Percentiles rank a stretch among this genome's conserved stretches.
phyloP scores from a whole-genome alignment of 805 yeast genomes.

The Wickerhamiella slavikovae region DNA sequence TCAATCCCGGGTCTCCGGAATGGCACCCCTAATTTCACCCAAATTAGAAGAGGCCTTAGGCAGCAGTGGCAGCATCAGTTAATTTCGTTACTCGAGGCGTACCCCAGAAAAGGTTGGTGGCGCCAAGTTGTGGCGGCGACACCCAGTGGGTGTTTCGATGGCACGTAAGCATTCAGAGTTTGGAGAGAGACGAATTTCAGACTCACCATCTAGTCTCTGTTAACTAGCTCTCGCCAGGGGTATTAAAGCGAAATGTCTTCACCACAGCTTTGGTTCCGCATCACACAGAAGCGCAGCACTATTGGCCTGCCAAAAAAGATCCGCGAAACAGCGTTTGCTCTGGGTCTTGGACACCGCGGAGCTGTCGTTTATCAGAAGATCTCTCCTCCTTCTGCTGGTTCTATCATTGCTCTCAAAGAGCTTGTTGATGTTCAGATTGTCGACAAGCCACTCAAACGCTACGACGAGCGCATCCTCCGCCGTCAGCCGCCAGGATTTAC shows the following conservation, averaged over 20 bases:
- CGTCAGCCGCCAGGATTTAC: constrained; percentile 16
- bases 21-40: too few species aligned
- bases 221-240: constrained; percentile 1
- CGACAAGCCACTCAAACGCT: constrained; percentile 28
- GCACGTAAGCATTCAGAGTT: too few species aligned
- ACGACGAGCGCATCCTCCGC: constrained; percentile 21
- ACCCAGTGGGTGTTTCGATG: too few species aligned
- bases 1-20: too few species aligned
- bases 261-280: constrained; percentile 20
- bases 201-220: too few species aligned
- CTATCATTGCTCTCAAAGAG: constrained; percentile 66
- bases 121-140: too few species aligned
- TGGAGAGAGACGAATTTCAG: too few species aligned
- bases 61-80: too few species aligned
- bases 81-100: too few species aligned
- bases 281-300: constrained; percentile 60
- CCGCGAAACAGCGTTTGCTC: constrained; percentile 40
- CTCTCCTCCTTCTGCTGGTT: constrained; percentile 67
- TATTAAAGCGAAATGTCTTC: too few species aligned
- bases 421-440: constrained; percentile 63
- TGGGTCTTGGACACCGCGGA: constrained; percentile 62
- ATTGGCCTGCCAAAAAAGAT: constrained; percentile 63
- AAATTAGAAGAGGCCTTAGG: too few species aligned
- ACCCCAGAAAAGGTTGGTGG: too few species aligned
- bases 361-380: constrained; percentile 53